These are phyloP conservation scores for Cryomyces minteri DNA, from an alignment of 495 filamentous ascomycete species.

Conservation along the genomic window DNA sequence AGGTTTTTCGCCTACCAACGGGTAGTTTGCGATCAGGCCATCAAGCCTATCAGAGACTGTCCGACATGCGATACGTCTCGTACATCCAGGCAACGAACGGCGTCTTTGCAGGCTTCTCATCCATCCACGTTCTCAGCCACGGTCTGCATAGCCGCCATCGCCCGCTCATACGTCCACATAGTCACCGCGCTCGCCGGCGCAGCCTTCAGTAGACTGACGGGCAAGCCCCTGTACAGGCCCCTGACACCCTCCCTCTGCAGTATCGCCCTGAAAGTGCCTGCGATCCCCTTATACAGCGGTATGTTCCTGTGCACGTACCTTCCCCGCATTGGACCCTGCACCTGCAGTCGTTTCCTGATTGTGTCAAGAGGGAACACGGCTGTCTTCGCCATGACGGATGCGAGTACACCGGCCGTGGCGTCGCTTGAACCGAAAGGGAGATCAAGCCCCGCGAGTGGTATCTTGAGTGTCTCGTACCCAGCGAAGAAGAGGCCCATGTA, in stretches of 20 bases:
- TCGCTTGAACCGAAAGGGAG: slow-evolving; percentile 50
- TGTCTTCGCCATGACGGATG: slow-evolving; percentile 69
- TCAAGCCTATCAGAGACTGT: too few relatives aligned
- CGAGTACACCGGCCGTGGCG: slow-evolving; percentile 61
- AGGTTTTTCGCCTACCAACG: too few relatives aligned
- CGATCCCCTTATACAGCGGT: slow-evolving; percentile 58
- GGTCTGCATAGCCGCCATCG: slow-evolving; percentile 12
- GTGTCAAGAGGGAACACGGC: slow-evolving; percentile 88
- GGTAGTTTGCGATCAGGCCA: too few relatives aligned
- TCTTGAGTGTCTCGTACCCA: slow-evolving; percentile 52
- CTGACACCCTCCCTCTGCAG: slow-evolving; percentile 51
- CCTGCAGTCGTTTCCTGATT: slow-evolving; percentile 80
- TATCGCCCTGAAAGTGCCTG: slow-evolving; percentile 45
- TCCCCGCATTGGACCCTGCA: slow-evolving; percentile 71
- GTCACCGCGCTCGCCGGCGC: slow-evolving; percentile 90
- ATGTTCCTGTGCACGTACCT: slow-evolving; percentile 77
- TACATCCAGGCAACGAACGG: too few relatives aligned
- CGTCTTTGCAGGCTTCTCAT: slow-evolving; percentile 2
- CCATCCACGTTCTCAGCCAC: slow-evolving; percentile 33
- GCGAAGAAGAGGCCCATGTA: slow-evolving; percentile 96
- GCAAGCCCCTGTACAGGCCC: slow-evolving; percentile 76
- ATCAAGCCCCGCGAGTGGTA: slow-evolving; percentile 27
- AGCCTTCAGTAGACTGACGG: slow-evolving; percentile 80
- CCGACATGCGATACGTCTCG: too few relatives aligned
- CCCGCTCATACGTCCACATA: slow-evolving; percentile 94